Percentiles rank a stretch among this genome's conserved stretches.
Evolutionary conservation across 108 stramenopile genomes (phyloP).

Genomic region (Schizochytrium sp.): DNA sequence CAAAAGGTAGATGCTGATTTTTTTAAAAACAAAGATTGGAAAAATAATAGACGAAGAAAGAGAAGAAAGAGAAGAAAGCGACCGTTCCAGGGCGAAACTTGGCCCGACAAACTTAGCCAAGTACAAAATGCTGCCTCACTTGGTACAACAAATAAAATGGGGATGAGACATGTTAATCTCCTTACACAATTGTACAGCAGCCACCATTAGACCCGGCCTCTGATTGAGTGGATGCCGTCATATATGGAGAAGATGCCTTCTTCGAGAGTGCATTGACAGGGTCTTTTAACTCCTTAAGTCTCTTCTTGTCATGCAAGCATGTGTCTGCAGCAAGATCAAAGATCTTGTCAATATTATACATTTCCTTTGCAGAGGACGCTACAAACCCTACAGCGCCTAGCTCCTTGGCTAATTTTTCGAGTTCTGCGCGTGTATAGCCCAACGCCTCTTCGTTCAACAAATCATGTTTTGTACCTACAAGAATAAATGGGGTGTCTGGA

Average conservation of each 20-base stretch:
- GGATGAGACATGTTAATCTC: background rate
- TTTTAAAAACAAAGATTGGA: too few relatives aligned
- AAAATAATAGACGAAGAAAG: too few relatives aligned
- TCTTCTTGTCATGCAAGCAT: background rate
- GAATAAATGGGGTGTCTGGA: conserved; percentile 76
- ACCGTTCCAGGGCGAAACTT: too few relatives aligned
- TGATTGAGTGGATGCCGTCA: background rate
- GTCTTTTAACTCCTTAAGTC: background rate
- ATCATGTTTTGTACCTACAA: conserved; percentile 77
- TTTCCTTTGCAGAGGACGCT: conserved; percentile 74
- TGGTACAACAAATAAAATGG: too few relatives aligned
- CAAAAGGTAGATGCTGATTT: too few relatives aligned
- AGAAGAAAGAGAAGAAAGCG: too few relatives aligned
- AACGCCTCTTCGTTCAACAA: conserved; percentile 65
- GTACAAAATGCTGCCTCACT: too few relatives aligned
- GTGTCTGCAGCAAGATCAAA: conserved; percentile 46
- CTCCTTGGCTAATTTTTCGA: conserved; percentile 70
- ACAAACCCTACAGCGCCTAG: conserved; percentile 74
- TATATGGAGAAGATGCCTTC: conserved; percentile 2
- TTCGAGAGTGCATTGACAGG: background rate
- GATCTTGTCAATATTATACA: conserved; percentile 28
- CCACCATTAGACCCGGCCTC: background rate
- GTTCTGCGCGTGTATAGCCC: conserved; percentile 68
- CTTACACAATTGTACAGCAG: conserved; percentile 22
- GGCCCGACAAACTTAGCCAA: too few relatives aligned